Percentiles rank a stretch among this genome's conserved stretches.
These are phyloP conservation scores for Pseudodiploospora longispora DNA, from an alignment of 2,329 filamentous ascomycete genomes.

Conservation along the genomic window DNA sequence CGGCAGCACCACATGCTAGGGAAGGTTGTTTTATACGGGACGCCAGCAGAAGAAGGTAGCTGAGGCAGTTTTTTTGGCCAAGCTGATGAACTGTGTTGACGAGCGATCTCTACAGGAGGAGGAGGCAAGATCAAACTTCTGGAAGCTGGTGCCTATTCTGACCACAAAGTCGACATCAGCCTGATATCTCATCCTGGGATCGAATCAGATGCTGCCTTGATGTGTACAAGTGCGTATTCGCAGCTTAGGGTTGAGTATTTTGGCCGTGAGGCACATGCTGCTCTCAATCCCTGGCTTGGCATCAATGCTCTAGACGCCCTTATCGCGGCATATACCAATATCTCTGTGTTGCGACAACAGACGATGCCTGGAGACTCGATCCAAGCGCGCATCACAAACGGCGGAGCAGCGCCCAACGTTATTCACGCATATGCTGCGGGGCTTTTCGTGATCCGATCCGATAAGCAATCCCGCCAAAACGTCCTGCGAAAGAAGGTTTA, in stretches of 20 bases:
- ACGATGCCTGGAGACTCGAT: conserved; percentile 41
- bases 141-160: conserved; percentile 29
- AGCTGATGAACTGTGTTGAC: too few relatives aligned
- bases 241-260: conserved; percentile 43
- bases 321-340: conserved; percentile 36
- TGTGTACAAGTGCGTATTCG: conserved; percentile 43
- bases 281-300: conserved; percentile 47
- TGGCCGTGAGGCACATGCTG: conserved; percentile 48
- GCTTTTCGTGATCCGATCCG: conserved; percentile 36
- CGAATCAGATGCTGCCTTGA: conserved; percentile 34
- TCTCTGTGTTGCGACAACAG: conserved; percentile 48
- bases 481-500: conserved; percentile 33
- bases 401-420: conserved; percentile 44
- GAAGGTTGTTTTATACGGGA: conserved; percentile 39
- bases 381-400: conserved; percentile 43
- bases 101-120: conserved; percentile 20
- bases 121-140: conserved; percentile 40
- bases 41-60: conserved; percentile 34
- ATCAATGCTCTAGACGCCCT: conserved; percentile 51
- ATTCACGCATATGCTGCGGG: conserved; percentile 43
- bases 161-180: conserved; percentile 11
- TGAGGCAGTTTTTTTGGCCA: too few relatives aligned
- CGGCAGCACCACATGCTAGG: conserved; percentile 32
- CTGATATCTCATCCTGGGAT: conserved; percentile 23
- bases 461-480: conserved; percentile 30